Conservation (phyloP, 257 asterid species). For the Fraxinus pennsylvanica region DNA sequence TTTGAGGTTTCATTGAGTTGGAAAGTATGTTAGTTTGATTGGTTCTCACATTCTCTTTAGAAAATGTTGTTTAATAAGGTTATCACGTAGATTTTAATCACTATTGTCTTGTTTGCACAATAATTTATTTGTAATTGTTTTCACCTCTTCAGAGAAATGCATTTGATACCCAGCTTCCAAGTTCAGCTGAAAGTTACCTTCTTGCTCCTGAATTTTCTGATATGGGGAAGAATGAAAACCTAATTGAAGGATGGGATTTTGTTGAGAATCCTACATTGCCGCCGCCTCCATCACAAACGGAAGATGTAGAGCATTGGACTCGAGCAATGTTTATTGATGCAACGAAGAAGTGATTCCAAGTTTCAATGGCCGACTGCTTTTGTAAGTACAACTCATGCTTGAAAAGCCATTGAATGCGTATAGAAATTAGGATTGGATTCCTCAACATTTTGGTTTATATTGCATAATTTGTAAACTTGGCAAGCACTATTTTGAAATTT, state of each 20-base stretch:
- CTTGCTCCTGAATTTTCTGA: slow-evolving; percentile 59
- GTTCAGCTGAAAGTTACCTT: slow-evolving; percentile 76
- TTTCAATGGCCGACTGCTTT: slow-evolving; percentile 23
- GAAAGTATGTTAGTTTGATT: not conserved
- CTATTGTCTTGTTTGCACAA: not conserved
- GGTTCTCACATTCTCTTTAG: not conserved
- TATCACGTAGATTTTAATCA: not conserved
- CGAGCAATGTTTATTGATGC: slow-evolving; percentile 97
- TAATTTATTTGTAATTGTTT: slow-evolving; percentile 24
- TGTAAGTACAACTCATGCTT: slow-evolving; percentile 30
- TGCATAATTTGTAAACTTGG: not conserved
- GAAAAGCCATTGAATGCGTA: not conserved
- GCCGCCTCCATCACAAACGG: slow-evolving; percentile 95
- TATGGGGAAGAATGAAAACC: slow-evolving; percentile 61
- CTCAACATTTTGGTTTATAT: not conserved
- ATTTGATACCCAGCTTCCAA: slow-evolving; percentile 64
- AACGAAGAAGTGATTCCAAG: slow-evolving; percentile 64
- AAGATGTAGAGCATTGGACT: slow-evolving; percentile 98
- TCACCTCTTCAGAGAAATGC: slow-evolving; percentile 60
- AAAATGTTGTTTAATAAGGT: not conserved
- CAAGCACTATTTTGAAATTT: slow-evolving; percentile 11
- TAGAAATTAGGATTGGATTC: slow-evolving; percentile 12
- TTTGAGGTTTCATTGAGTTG: not conserved
- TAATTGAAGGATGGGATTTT: slow-evolving; percentile 91
- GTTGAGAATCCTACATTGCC: slow-evolving; percentile 91